Conservation (phyloP, 768 basidiomycete species). For the Auricularia auricula-judae region DNA sequence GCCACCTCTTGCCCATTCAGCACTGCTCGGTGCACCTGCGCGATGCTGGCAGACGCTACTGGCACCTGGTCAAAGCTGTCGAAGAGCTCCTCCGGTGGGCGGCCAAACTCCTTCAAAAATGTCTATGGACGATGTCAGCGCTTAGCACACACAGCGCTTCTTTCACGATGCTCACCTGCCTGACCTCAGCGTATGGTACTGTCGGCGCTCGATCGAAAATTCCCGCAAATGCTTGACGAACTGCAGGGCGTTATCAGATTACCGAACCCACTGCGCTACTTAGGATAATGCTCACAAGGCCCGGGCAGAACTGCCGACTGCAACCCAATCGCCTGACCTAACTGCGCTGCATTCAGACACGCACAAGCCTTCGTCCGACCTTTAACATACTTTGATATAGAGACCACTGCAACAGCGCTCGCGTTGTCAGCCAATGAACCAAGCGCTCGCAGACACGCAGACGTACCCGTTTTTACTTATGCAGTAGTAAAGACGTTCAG, state of each 20-base stretch:
- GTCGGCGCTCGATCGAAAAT: not conserved
- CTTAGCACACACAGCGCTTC: not conserved
- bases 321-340: not conserved
- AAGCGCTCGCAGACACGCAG: not conserved
- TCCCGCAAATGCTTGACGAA: not conserved
- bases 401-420: not conserved
- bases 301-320: not conserved
- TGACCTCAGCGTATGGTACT: not conserved
- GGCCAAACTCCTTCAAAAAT: conserved; percentile 57
- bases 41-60: conserved; percentile 81
- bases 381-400: not conserved
- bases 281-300: not conserved
- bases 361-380: not conserved
- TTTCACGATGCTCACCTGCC: not conserved
- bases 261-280: too few relatives aligned
- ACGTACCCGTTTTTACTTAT: not conserved
- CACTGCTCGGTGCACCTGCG: conserved; percentile 82
- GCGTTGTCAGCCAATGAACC: not conserved
- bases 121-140: not conserved
- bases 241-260: not conserved
- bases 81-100: conserved; percentile 62
- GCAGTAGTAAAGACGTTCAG: not conserved
- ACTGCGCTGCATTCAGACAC: not conserved
- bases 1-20: conserved; percentile 50
- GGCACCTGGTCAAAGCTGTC: conserved; percentile 66